Base-by-base conservation (phyloP, 1,284 basidiomycete species). In the Ceratobasidium sp. region DNA sequence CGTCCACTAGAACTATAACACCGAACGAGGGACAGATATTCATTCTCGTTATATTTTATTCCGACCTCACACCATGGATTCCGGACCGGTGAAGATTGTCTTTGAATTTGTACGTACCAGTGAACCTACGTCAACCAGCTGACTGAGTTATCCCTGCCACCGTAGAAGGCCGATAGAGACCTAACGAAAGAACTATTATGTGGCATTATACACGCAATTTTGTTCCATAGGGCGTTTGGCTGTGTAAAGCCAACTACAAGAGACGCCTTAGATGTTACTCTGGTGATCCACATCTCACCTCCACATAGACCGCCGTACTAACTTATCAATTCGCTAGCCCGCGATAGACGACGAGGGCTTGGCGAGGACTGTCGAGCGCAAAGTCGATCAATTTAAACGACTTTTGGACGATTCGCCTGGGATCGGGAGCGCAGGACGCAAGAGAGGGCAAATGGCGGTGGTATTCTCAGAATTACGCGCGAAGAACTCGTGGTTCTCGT, bases 181-280 rank as follows among this genome's bases (percentile, higher is more conserved):
- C 89, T 87, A 14, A 87, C 89, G 41, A 91, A 89, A 80, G 92
- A 94, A 78, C 91, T 91, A 44, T 86, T 94, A 6, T 86, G 85
- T 72, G 92, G 88, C 2, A 84, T 93, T 59, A 85, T 94, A 33
- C 93, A 94, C 79, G 85, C 91, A 0, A 90, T 94, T 62, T 83
- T 94, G 19, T 94, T 94, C 80, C 93, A 94, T 80, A 87, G 93
- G 17, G 84, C 93, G 33, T 92, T 94, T 80, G 93, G 92, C 7
- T 90, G 87, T 0, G 87, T 94, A 54, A 92, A 90, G 78, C 90
- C 93, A 0, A 87, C 88, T 79, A 90, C 86, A 3, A 89, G 91
- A 76, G 92, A 94, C 74, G 89, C 93, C 0, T 85, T 93, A 7
- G 93, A 93, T 80, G 89, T 94, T n/a, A 93, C 92, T 0, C 90